Conservation (phyloP, 345 rosid genomes). For the Salix udensis region DNA sequence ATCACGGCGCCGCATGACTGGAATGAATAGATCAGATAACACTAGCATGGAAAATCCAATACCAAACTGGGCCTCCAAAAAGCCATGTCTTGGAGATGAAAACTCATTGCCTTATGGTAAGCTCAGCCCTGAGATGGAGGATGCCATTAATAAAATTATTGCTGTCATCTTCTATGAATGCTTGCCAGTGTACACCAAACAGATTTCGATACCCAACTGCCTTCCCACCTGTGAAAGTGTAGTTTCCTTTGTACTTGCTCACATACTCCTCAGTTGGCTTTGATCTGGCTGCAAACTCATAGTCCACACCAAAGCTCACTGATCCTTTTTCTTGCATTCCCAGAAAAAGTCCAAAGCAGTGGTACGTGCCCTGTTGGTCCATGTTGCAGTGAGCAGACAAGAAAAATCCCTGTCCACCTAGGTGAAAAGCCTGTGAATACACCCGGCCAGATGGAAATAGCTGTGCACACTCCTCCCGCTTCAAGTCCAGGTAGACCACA, state of each 20-base stretch:
- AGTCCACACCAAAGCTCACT: conserved; percentile 50
- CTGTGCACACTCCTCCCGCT: conserved; percentile 52
- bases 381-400: conserved; percentile 63
- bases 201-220: conserved; percentile 61
- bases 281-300: conserved; percentile 68
- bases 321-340: conserved; percentile 68
- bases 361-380: conserved; percentile 54
- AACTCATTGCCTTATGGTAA: conserved; percentile 51
- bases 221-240: conserved; percentile 54
- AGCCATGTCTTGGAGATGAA: not conserved
- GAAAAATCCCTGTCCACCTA: conserved; percentile 68
- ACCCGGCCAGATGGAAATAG: conserved; percentile 55
- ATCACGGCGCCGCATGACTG: not conserved
- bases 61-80: not conserved
- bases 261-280: conserved; percentile 56
- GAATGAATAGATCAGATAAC: not conserved
- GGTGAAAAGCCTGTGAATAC: conserved; percentile 65
- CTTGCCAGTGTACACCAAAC: conserved; percentile 52
- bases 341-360: conserved; percentile 71
- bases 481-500: conserved; percentile 72
- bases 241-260: conserved; percentile 51
- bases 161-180: conserved; percentile 55
- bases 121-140: conserved; percentile 81
- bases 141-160: conserved; percentile 58
- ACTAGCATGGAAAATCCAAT: not conserved